Percentiles rank a stretch among this genome's conserved stretches.
phyloP scores from a whole-genome alignment of 2,329 filamentous ascomycete species.

The Colletotrichum sp. region DNA sequence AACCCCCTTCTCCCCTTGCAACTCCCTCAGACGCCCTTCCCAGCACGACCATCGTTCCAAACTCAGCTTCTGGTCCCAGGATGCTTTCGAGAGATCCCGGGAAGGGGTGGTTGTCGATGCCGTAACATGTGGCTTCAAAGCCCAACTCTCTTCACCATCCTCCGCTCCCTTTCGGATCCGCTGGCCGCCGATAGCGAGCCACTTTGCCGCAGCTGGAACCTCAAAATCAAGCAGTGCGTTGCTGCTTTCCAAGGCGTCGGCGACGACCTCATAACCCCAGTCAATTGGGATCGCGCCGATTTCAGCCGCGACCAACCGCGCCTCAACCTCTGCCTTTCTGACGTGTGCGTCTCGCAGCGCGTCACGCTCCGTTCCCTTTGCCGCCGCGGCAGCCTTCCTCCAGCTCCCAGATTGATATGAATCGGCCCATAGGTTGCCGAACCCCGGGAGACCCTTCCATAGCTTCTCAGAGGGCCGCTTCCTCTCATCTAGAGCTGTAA shows the following conservation, averaged over 20 bases:
- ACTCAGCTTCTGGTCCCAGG: background rate
- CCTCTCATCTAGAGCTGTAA: background rate
- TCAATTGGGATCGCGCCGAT: background rate
- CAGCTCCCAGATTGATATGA: background rate
- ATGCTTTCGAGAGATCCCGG: background rate
- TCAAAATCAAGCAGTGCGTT: background rate
- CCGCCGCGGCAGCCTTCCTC: background rate
- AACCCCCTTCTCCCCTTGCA: background rate
- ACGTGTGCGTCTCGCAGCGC: background rate
- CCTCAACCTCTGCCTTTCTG: background rate
- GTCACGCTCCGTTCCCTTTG: accelerated
- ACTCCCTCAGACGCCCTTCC: background rate
- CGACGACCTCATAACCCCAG: background rate
- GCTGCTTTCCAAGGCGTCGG: background rate
- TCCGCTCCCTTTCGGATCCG: background rate
- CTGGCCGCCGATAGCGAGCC: background rate
- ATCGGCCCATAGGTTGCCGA: background rate
- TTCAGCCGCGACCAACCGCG: background rate
- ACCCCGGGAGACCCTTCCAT: background rate
- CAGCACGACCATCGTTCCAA: background rate
- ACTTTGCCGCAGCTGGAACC: background rate
- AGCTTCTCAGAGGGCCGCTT: background rate
- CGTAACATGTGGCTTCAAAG: background rate
- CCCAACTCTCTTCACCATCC: background rate
- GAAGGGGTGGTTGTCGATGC: background rate